Conservation (phyloP, 352 stramenopile species). For the Globisporangium ultimum region DNA sequence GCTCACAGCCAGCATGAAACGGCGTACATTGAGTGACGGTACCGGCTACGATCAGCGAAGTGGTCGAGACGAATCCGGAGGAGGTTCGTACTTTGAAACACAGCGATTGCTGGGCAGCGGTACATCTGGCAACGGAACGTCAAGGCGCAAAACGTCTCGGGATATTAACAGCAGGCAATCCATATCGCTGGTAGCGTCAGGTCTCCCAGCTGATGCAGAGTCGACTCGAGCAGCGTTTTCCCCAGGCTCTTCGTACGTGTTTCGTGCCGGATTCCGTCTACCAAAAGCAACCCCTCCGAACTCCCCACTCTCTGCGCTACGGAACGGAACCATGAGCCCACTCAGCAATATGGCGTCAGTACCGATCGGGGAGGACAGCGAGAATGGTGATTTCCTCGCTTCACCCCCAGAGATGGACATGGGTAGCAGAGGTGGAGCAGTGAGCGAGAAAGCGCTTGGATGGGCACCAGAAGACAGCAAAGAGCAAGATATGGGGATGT, state of each 20-base stretch:
- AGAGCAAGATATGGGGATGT: slow-evolving; percentile 23
- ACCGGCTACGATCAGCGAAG: slow-evolving; percentile 10
- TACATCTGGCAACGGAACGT: slow-evolving; percentile 13
- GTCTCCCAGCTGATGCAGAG: slow-evolving; percentile 26
- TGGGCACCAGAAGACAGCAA: slow-evolving; percentile 32
- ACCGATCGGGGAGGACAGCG: slow-evolving; percentile 13
- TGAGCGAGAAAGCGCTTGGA: slow-evolving; percentile 28
- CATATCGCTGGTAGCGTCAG: slow-evolving; percentile 25
- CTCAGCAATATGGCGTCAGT: slow-evolving; percentile 7
- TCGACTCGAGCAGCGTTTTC: slow-evolving; percentile 32
- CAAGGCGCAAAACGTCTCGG: slow-evolving; percentile 25
- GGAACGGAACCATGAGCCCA: neutral
- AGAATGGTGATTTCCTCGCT: slow-evolving; percentile 5
- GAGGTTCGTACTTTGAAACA: slow-evolving; percentile 43
- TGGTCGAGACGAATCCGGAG: slow-evolving; percentile 11
- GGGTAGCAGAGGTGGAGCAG: neutral
- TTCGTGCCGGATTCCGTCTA: slow-evolving; percentile 54
- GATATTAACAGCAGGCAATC: slow-evolving; percentile 17
- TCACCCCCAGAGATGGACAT: slow-evolving; percentile 18
- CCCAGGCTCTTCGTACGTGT: slow-evolving; percentile 36
- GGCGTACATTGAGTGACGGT: slow-evolving; percentile 49
- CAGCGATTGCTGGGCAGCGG: slow-evolving; percentile 31
- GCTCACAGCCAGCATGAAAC: slow-evolving; percentile 67
- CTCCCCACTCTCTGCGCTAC: slow-evolving; percentile 11
- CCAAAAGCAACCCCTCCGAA: slow-evolving; percentile 40